Conservation (phyloP, 23 red algal species). For the Pyropia haitanensis region DNA sequence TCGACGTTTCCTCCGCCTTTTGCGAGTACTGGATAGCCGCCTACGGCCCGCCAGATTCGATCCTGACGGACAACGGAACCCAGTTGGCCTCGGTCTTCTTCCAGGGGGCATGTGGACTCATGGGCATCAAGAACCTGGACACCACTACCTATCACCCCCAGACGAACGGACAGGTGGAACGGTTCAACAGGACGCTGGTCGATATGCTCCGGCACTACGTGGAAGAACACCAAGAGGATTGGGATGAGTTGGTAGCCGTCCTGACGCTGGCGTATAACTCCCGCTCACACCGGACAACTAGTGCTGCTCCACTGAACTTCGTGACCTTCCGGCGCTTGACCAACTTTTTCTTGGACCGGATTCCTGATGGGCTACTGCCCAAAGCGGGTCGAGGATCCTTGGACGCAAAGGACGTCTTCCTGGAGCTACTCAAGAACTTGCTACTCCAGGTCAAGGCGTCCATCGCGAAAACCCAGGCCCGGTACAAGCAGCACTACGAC, state of each 20-base stretch:
- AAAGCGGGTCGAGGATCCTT: too few relatives aligned
- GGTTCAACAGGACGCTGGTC: slow-evolving; percentile 2
- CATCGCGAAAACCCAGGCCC: too few relatives aligned
- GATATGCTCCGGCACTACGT: slow-evolving; percentile 5
- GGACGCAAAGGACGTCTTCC: too few relatives aligned
- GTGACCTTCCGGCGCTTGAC: too few relatives aligned
- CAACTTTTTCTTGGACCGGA: too few relatives aligned
- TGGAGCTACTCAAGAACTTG: too few relatives aligned
- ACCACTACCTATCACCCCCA: slow-evolving; percentile 6
- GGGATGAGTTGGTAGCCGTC: neutral
- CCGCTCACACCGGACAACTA: too few relatives aligned
- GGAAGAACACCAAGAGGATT: neutral
- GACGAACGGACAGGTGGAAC: slow-evolving; percentile 12
- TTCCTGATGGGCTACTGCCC: too few relatives aligned
- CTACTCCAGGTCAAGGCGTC: too few relatives aligned
- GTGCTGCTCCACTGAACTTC: too few relatives aligned
- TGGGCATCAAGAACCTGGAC: neutral
- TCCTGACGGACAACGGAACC: neutral
- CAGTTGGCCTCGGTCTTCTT: slow-evolving; percentile 3
- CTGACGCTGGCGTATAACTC: neutral
- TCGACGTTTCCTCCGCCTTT: neutral
- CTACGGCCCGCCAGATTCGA: too few relatives aligned
- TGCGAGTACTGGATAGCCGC: neutral
- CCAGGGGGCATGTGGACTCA: neutral
- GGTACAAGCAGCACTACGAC: too few relatives aligned